Evolutionary conservation across 2,329 filamentous ascomycete species (phyloP).

Genomic region (Exophiala sp.): DNA sequence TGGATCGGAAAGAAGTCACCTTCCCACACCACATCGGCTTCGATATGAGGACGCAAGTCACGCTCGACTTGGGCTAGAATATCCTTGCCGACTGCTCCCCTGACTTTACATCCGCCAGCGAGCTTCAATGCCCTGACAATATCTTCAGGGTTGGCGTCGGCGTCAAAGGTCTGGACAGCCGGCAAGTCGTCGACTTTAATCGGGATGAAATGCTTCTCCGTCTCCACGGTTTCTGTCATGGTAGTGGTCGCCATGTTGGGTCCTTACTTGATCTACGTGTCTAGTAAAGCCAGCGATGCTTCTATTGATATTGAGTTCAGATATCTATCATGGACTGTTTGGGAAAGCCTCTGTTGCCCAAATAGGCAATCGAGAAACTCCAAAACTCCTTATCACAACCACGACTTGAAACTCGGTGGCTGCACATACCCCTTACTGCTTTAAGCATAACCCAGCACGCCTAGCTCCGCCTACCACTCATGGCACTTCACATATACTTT

Average conservation of each 20-base stretch:
- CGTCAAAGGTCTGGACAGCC: conserved; percentile 11
- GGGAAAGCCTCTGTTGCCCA: not conserved
- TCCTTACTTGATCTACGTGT: no score
- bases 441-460: no score
- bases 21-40: conserved; percentile 15
- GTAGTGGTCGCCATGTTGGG: conserved; percentile 8
- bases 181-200: conserved; percentile 13
- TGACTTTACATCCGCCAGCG: not conserved
- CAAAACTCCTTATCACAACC: conserved; percentile 6
- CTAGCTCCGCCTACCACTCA: no score
- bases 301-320: no score
- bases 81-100: not conserved
- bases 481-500: no score
- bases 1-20: conserved; percentile 22
- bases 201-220: conserved; percentile 9
- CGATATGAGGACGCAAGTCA: conserved; percentile 8
- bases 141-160: conserved; percentile 3
- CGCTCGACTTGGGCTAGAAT: not conserved
- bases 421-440: not conserved
- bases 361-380: conserved; percentile 5
- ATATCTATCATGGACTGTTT: no score
- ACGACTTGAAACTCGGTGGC: not conserved
- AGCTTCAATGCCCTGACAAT: conserved; percentile 9
- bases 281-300: no score
- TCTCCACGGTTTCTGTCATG: not conserved